These are phyloP conservation scores for Candida lessepsii DNA, from an alignment of 805 yeast genomes.

Conservation along the genomic window DNA sequence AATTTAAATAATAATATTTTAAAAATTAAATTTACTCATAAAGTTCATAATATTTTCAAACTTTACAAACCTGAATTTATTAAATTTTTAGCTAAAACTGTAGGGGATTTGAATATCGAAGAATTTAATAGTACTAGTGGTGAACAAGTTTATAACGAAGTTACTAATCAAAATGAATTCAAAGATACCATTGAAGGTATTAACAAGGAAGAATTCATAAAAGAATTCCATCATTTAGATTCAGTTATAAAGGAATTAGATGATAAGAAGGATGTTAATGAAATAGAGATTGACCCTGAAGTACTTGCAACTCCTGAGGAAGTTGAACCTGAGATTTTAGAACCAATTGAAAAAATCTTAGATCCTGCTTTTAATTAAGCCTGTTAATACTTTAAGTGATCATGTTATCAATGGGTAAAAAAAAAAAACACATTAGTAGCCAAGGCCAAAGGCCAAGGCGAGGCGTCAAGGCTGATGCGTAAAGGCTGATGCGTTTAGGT, in stretches of 20 bases:
- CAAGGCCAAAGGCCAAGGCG: too few relatives aligned
- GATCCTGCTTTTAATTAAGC: conserved; percentile 20
- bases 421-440: too few relatives aligned
- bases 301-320: conserved; percentile 1
- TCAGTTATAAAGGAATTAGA: conserved; percentile 10
- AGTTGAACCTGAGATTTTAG: background rate
- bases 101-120: conserved; percentile 6
- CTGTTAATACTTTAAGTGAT: too few relatives aligned
- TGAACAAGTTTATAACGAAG: conserved; percentile 24
- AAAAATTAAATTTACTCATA: conserved; percentile 17
- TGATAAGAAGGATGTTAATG: conserved; percentile 4
- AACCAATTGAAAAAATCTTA: conserved; percentile 17
- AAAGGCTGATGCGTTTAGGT: too few relatives aligned
- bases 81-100: conserved; percentile 15
- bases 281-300: conserved; percentile 5
- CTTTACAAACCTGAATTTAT: conserved; percentile 18
- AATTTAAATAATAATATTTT: conserved; percentile 17
- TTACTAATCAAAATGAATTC: conserved; percentile 18
- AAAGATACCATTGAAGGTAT: conserved; percentile 20
- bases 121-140: conserved; percentile 10
- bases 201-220: conserved; percentile 25
- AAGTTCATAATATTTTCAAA: conserved; percentile 14
- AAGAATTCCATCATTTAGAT: conserved; percentile 29
- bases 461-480: too few relatives aligned
- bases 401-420: too few relatives aligned